phyloP scores from a whole-genome alignment of 2,329 filamentous ascomycete species.

The Trichoderma sp. region DNA sequence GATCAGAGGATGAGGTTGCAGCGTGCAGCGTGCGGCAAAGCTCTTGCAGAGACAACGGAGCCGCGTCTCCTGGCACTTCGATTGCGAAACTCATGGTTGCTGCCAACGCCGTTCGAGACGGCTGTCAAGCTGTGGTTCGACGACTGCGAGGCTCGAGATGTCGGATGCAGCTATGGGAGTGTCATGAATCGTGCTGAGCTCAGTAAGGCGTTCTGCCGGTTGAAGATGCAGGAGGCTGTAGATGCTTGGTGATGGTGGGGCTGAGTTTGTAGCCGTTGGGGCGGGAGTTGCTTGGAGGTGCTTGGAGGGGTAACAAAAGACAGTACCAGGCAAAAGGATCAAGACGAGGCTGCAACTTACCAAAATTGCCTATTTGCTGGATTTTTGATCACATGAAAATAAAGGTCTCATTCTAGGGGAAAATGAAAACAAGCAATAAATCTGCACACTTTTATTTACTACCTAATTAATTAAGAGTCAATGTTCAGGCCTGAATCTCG shows the following conservation, averaged over 20 bases:
- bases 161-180: background rate
- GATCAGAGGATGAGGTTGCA: constrained; percentile 61
- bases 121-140: background rate
- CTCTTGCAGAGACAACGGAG: constrained; percentile 61
- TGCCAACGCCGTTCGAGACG: constrained; percentile 21
- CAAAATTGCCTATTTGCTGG: background rate
- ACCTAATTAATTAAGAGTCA: background rate
- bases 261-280: background rate
- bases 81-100: constrained; percentile 65
- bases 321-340: background rate
- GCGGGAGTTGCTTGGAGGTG: background rate
- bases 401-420: background rate
- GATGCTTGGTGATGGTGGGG: constrained; percentile 18
- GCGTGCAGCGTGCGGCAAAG: constrained; percentile 63
- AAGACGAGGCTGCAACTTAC: background rate
- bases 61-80: constrained; percentile 80
- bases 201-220: background rate
- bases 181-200: background rate
- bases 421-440: background rate
- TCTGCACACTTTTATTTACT: background rate
- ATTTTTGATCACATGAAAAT: background rate
- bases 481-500: background rate
- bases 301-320: constrained; percentile 6
- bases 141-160: background rate
- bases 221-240: background rate